Percentiles rank a stretch among this genome's conserved stretches.
phyloP scores from a whole-genome alignment of 2,329 filamentous ascomycete species.

The Byssochlamys sp. region DNA sequence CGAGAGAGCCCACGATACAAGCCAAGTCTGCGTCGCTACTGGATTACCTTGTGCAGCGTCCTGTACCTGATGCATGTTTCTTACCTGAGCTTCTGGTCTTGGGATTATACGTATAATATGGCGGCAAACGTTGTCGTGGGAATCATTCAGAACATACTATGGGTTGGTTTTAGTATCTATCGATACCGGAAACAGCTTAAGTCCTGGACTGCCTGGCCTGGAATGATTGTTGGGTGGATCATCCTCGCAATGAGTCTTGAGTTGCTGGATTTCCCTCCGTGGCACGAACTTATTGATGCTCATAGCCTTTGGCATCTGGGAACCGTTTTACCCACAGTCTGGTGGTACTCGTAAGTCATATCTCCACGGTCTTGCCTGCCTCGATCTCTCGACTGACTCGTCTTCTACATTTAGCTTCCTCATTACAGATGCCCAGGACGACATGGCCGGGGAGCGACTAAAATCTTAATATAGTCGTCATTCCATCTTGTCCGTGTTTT shows the following conservation, averaged over 20 bases:
- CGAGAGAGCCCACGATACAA: constrained; percentile 39
- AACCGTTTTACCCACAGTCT: constrained; percentile 74
- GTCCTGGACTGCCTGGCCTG: constrained; percentile 79
- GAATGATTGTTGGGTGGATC: constrained; percentile 83
- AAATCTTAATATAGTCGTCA: constrained; percentile 47
- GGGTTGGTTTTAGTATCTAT: constrained; percentile 71
- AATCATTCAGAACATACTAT: constrained; percentile 68
- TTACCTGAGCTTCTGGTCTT: constrained; percentile 75
- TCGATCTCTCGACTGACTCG: constrained; percentile 16
- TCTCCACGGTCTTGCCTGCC: constrained; percentile 2
- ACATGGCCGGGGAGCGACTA: constrained; percentile 61
- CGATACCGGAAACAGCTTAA: constrained; percentile 63
- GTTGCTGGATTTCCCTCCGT: constrained; percentile 82
- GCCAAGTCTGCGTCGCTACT: constrained; percentile 54
- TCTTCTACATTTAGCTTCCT: constrained; percentile 56
- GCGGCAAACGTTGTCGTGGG: constrained; percentile 79
- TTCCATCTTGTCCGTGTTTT: neutral
- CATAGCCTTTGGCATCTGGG: constrained; percentile 94
- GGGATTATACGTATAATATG: constrained; percentile 99
- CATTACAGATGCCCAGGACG: constrained; percentile 73
- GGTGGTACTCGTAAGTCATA: constrained; percentile 83
- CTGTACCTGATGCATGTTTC: constrained; percentile 68
- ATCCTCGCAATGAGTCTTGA: constrained; percentile 91
- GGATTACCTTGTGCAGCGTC: constrained; percentile 62
- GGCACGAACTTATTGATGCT: constrained; percentile 74